Evolutionary conservation across 306 rosid genomes (phyloP).

Genomic region (Cercis canadensis): DNA sequence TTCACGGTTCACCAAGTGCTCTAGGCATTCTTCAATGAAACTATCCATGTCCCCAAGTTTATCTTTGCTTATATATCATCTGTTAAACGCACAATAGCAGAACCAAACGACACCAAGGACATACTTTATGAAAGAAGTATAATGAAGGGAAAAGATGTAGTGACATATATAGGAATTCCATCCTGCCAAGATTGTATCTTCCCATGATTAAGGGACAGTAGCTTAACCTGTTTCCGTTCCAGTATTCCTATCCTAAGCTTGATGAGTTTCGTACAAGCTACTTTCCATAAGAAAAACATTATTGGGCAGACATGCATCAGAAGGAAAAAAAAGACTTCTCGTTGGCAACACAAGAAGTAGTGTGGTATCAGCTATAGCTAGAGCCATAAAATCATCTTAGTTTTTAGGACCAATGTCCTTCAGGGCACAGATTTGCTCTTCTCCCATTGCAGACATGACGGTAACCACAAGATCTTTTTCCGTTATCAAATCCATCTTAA

Average conservation of each 20-base stretch:
- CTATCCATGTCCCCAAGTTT: too few relatives aligned
- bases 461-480: slow-evolving; percentile 78
- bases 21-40: too few relatives aligned
- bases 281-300: slow-evolving; percentile 37
- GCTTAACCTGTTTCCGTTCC: not conserved
- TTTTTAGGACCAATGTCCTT: slow-evolving; percentile 80
- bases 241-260: slow-evolving; percentile 18
- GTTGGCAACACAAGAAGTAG: slow-evolving; percentile 16
- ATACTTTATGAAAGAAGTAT: too few relatives aligned
- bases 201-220: slow-evolving; percentile 14
- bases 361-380: slow-evolving; percentile 46
- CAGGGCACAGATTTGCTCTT: slow-evolving; percentile 72
- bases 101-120: too few relatives aligned
- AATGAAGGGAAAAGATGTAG: not conserved
- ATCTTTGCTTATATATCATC: too few relatives aligned
- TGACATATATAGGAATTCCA: slow-evolving; percentile 9
- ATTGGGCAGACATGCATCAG: slow-evolving; percentile 46
- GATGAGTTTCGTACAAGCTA: slow-evolving; percentile 34
- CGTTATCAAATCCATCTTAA: slow-evolving; percentile 77
- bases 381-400: slow-evolving; percentile 47
- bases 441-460: slow-evolving; percentile 87
- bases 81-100: too few relatives aligned
- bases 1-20: too few relatives aligned
- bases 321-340: slow-evolving; percentile 47
- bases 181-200: slow-evolving; percentile 8